Conservation (phyloP, 805 yeast species). For the Hemisphaericaspora nanyangensis region DNA sequence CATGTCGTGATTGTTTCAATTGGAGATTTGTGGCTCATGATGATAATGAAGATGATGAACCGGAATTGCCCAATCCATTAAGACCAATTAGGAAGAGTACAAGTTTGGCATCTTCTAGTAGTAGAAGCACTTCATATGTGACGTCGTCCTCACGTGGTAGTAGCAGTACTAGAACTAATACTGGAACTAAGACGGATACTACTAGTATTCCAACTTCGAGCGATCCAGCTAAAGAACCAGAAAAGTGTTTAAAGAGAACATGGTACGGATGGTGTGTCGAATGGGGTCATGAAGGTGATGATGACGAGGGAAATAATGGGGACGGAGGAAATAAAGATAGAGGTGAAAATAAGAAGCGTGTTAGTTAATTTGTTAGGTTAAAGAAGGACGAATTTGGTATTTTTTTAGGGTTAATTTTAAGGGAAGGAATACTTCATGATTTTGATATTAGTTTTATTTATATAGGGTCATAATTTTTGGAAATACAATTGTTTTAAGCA, state of each 20-base stretch:
- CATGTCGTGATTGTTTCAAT: conserved; percentile 85
- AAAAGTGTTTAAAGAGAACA: conserved; percentile 50
- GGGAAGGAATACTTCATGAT: too few relatives aligned
- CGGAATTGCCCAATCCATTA: conserved; percentile 36
- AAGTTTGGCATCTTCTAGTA: conserved; percentile 2
- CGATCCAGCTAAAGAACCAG: conserved; percentile 24
- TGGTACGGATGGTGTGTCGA: conserved; percentile 67
- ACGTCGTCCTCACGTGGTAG: background rate
- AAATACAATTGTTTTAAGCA: too few relatives aligned
- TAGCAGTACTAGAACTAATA: conserved; percentile 6
- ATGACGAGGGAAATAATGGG: conserved; percentile 6
- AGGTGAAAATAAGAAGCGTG: background rate
- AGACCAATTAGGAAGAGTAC: conserved; percentile 15
- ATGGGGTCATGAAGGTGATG: conserved; percentile 37
- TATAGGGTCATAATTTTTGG: too few relatives aligned
- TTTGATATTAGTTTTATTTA: too few relatives aligned
- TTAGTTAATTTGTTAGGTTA: background rate
- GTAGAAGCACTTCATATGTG: too few relatives aligned
- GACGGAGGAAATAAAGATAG: background rate
- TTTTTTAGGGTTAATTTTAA: too few relatives aligned
- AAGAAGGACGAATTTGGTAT: background rate
- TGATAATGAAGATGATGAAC: conserved; percentile 36
- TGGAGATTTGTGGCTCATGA: conserved; percentile 71
- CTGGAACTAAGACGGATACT: conserved; percentile 1
- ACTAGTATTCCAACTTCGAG: conserved; percentile 6